phyloP scores from a whole-genome alignment of 164 flowering plant species.

The Vitis amurensis region DNA sequence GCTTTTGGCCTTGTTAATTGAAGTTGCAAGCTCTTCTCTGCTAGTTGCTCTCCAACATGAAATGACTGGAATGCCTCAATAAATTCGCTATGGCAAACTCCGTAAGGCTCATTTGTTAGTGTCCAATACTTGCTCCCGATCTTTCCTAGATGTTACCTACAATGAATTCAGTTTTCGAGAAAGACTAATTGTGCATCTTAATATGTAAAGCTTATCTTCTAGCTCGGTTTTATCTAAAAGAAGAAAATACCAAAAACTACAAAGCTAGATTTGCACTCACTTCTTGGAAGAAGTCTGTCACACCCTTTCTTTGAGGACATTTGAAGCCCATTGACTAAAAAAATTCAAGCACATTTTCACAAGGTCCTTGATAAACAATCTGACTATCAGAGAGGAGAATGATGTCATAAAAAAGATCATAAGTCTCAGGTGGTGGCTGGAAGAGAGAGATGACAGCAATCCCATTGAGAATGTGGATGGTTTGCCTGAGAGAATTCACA shows the following conservation, averaged over 20 bases:
- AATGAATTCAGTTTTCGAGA: neutral
- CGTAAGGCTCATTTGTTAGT: slow-evolving; percentile 23
- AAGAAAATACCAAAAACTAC: no score
- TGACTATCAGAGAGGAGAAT: slow-evolving; percentile 72
- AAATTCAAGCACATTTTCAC: no score
- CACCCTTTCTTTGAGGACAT: slow-evolving; percentile 71
- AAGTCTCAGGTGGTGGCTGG: slow-evolving; percentile 91
- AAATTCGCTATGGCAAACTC: slow-evolving; percentile 30
- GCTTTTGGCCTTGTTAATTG: slow-evolving; percentile 28
- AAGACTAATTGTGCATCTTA: no score
- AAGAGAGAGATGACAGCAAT: slow-evolving; percentile 77
- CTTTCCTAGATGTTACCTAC: slow-evolving; percentile 56
- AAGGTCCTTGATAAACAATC: slow-evolving; percentile 76
- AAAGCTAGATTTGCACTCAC: slow-evolving; percentile 26
- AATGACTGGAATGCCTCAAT: slow-evolving; percentile 28
- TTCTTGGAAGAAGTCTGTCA: slow-evolving; percentile 75
- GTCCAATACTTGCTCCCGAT: slow-evolving; percentile 47
- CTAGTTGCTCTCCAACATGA: slow-evolving; percentile 23
- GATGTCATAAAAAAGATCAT: slow-evolving; percentile 69
- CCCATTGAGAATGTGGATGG: slow-evolving; percentile 53
- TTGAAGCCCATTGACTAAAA: no score
- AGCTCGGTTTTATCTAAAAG: no score
- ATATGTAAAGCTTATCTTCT: neutral
- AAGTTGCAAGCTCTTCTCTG: slow-evolving; percentile 31
- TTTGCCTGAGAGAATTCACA: slow-evolving; percentile 57